Evolutionary conservation across 306 rosid species (phyloP), one percentile per base, ranked within the genome.

Genomic region (Glycine soja): DNA sequence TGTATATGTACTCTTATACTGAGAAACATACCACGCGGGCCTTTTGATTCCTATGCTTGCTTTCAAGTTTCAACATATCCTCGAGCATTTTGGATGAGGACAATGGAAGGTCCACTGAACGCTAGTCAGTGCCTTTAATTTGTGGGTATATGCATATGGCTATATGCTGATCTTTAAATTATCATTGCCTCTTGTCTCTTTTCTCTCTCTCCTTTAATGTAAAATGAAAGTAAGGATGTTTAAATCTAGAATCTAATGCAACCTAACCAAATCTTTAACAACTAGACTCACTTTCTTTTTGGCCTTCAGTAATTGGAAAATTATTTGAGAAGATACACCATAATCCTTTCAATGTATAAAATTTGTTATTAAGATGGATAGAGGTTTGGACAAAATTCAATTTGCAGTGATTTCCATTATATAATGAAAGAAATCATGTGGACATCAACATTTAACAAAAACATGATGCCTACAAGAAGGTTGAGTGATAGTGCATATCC

Each of bases 71-170:
- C 58, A 56, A 67, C 15, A 24, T 24, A 24, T 24, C 30, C 30
- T 24, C 30, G 45, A 56, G 50, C 81, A 70, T 69, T 52, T 4
- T 24, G 47, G 77, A 48, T 10, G 40, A 19, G 68, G 68, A 63
- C 24, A 32, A 30, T 51, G 24, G 52, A 62, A 81, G 62, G 50
- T 57, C 32, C 73, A 75, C 62, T 14, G 79, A 50, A 62, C 53
- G 38, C 5, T 16, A 24, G 68, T 14, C 50, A 68, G 59, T 61
- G 61, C 6, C 15, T 59, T 45, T 19, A 71, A 15, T 70, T 16
- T 38, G 43, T 72, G 10, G 45, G 42, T 48, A 58, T 69, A 58
- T 69, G 30, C 59, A 61, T 61, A 38, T 24, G 56, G 64, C 11
- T 36, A 18, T 13, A 32, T 34, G 18, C 62, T 54, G 10, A 34